Base-by-base conservation (phyloP, 139 green algal genomes). In the Volvox reticuliferus region DNA sequence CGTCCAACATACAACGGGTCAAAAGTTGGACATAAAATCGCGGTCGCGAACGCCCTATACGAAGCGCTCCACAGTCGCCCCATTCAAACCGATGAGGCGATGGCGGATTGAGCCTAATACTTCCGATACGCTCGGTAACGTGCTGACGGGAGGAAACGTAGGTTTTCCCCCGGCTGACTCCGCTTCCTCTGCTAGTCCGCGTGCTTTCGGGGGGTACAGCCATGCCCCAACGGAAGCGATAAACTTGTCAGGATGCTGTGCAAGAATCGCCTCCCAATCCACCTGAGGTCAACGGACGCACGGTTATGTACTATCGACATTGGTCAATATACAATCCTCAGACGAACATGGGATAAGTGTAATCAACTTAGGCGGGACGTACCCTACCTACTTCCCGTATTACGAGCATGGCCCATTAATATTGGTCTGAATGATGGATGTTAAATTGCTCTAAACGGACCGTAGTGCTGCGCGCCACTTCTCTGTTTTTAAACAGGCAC, bases 221-320 rank as follows among this genome's bases (percentile, higher is more conserved):
- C 92, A 95, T 0, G 44, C 22, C 26, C 87, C 75, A 6, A 95
- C 76, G 14, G 92, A 86, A 1, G 67, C 87, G 1, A 94, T 93
- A 89, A 99, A 99, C 30, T 94, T 36, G 28, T 96, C 82, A 3
- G 95, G 95, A 84, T 94, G 94, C 79, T 95, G 94, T 28, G 93
- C 88, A 86, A 99, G 92, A 80, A 99, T 98, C 44, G 97, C 97
- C 91, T 99, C 97, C 97, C 97, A 99, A 92, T 99, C 97, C 35
- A 97, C 95, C 93, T 99, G 96, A 37, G 55, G 9, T 18, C 32
- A 82, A 61, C 30, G 6, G n/a, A 20, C 30, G 33, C 16, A 26
- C 13, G 18, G 77, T 21, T 19, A 61, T 75, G 24, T 12, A 75
- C 22, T 75, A 3, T 75, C 3, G 67, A 32, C 22, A 6, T 28